Conservation (phyloP, 176 grass and related monocot species). For the Aegilops longissima region DNA sequence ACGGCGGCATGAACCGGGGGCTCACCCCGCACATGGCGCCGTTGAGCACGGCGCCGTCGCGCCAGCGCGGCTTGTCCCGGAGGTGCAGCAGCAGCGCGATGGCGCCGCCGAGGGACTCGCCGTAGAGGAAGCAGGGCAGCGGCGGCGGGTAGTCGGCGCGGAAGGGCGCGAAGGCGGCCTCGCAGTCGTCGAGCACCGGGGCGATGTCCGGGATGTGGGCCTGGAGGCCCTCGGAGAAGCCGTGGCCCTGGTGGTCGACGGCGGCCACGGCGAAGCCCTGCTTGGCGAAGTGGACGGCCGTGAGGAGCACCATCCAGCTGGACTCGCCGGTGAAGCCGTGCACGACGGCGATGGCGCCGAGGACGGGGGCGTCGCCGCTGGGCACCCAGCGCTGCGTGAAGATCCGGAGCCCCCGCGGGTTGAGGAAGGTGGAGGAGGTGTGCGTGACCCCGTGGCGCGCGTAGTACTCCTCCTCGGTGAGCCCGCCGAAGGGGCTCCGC, state of each 20-base stretch:
- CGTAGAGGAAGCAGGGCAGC: slow-evolving; percentile 82
- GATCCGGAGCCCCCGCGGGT: slow-evolving; percentile 4
- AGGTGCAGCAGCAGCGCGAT: slow-evolving; percentile 14
- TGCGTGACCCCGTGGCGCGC: neutral
- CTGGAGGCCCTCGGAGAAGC: slow-evolving; percentile 71
- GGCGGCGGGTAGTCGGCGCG: slow-evolving; percentile 66
- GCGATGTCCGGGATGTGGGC: slow-evolving; percentile 67
- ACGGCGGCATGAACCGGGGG: slow-evolving; percentile 76
- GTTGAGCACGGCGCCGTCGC: slow-evolving; percentile 40
- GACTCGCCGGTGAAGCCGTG: slow-evolving; percentile 17
- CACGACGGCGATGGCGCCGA: slow-evolving; percentile 3
- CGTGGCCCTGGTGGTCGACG: slow-evolving; percentile 89
- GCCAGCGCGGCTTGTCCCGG: neutral
- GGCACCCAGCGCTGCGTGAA: slow-evolving; percentile 21
- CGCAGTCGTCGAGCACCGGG: slow-evolving; percentile 78
- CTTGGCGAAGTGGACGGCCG: slow-evolving; percentile 71
- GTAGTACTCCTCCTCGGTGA: neutral
- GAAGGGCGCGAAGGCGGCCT: slow-evolving; percentile 72
- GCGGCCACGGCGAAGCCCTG: slow-evolving; percentile 74
- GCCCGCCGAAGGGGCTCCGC: slow-evolving; percentile 53
- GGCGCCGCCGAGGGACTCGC: slow-evolving; percentile 60
- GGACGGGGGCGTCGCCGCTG: neutral
- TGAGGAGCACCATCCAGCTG: slow-evolving; percentile 67
- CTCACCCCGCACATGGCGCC: slow-evolving; percentile 92
- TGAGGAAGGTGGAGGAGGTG: neutral